Evolutionary conservation across 2,329 filamentous ascomycete genomes (phyloP), one percentile per base, ranked within the genome.

Genomic region (Diplocarpon mali): DNA sequence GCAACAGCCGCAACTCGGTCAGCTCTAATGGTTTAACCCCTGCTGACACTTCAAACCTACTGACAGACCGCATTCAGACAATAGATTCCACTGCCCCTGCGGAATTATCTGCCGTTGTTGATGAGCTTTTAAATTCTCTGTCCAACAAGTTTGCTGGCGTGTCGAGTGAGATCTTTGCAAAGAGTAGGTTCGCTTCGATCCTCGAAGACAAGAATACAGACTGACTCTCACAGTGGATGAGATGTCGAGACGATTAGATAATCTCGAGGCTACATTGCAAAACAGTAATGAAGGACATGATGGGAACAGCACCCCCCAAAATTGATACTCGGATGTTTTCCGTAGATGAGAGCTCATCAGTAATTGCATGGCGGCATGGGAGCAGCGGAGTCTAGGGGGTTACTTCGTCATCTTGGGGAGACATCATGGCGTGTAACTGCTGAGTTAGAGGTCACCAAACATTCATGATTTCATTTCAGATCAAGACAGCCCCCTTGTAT

Each of bases 191-290:
- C 16, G 14, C 12, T 27, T 35, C 39, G 24, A 14, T 30, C 35
- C 39, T 14, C 2, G 20, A n/a, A 42, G 0, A 16, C 10, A 5
- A 36, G 11, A 15, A 9, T 28, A 17, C 11, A 43, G 16, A 37
- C 8, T 35, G 11, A 45, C 9, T 8, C 6, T 37, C 36, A 20
- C 49, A 95, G 88, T 95, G 84, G 89, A 95, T 60, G 88, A 95
- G 52, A 95, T 95, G 88, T 84, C 85, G 12, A 74, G 83, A 49
- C 78, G 89, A 20, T 68, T 95, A 16, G 89, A 95, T 61, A 86
- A 80, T 46, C 72, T 95, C 10, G 89, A 63, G 40, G 48, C 55
- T 38, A 51, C 52, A 29, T 40, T 62, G 17, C 57, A 61, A 40
- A 52, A 42, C 35, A 54, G 52, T 41, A 44, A 42, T 29, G 52